phyloP scores from a whole-genome alignment of 345 rosid species.

The Syzygium grande region DNA sequence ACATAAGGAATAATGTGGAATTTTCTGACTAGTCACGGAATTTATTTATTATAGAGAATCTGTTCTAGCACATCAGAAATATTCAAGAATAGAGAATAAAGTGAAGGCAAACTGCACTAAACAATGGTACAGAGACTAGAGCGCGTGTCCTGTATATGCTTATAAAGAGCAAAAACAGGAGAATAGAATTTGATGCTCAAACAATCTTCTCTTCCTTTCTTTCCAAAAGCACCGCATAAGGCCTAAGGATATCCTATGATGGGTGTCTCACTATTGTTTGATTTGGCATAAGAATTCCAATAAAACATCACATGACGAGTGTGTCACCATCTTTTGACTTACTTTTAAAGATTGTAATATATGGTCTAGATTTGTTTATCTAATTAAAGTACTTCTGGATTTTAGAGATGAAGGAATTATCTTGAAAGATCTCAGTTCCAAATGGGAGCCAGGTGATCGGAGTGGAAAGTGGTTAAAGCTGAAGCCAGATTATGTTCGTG shows the following conservation, averaged over 20 bases:
- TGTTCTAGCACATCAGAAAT: background rate
- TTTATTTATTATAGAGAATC: background rate
- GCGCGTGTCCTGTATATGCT: background rate
- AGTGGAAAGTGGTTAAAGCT: constrained; percentile 97
- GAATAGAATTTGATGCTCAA: background rate
- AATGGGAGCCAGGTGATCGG: constrained; percentile 97
- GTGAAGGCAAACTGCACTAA: background rate
- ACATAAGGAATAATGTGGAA: background rate
- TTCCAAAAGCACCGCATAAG: background rate
- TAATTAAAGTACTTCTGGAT: background rate
- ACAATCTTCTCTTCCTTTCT: too few species aligned
- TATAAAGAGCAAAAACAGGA: background rate
- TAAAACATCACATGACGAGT: background rate
- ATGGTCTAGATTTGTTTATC: background rate
- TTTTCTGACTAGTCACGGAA: background rate
- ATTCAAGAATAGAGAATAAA: background rate
- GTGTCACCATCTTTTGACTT: background rate
- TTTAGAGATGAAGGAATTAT: constrained; percentile 86
- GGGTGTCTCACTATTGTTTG: background rate
- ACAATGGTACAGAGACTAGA: background rate
- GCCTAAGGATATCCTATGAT: background rate
- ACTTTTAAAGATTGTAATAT: background rate
- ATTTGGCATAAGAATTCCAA: background rate
- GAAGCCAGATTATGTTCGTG: constrained; percentile 80
- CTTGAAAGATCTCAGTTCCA: constrained; percentile 80